Evolutionary conservation across 805 yeast species (phyloP), one percentile per base, ranked within the genome.

Genomic region (Saccharomyces mikatae): DNA sequence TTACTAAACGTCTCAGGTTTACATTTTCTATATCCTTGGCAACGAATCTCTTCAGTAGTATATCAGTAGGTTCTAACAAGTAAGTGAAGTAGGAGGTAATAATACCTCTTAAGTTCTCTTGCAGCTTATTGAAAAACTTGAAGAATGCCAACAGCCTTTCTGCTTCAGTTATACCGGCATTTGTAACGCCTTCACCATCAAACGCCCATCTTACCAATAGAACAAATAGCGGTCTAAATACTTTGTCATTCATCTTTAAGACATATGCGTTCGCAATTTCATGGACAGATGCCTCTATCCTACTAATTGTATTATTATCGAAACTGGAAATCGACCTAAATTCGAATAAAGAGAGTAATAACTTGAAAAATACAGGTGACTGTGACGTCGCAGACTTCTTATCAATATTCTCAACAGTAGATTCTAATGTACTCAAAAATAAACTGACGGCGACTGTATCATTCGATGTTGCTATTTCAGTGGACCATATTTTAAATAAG

Each of bases 161-260:
- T 14, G 69, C 63, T 64, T 80, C 83, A 17, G 79, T 71, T 44
- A 80, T 78, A 28, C 65, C 65, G 5, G 69, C 60, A 50, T 78
- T 71, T 3, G 67, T 72, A 11, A 80, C 79, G 47, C 87, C 90
- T 69, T 86, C 95, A 55, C 90, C 96, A 58, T 84, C 87, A 62
- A 88, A 80, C 2, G 97, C 95, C 99, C 99, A 94, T 68, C 90
- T 82, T 11, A 87, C 90, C 62, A 89, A 75, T 27, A 84, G 76
- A 6, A 91, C 92, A 72, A 94, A 94, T 66, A 89, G 75, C 21
- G 99, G 99, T 66, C 97, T 82, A 78, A 94, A 94, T 24, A 84
- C 81, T 73, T 89, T 89, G 69, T 94, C 99, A 68, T 94, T 94
- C 72, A 94, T 79, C 71, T 92, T 91, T 84, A 94, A 79, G 21